Percentiles rank a stretch among this genome's conserved stretches.
Evolutionary conservation across 2,329 filamentous ascomycete species (phyloP).

Genomic region (Fusarium sp.): DNA sequence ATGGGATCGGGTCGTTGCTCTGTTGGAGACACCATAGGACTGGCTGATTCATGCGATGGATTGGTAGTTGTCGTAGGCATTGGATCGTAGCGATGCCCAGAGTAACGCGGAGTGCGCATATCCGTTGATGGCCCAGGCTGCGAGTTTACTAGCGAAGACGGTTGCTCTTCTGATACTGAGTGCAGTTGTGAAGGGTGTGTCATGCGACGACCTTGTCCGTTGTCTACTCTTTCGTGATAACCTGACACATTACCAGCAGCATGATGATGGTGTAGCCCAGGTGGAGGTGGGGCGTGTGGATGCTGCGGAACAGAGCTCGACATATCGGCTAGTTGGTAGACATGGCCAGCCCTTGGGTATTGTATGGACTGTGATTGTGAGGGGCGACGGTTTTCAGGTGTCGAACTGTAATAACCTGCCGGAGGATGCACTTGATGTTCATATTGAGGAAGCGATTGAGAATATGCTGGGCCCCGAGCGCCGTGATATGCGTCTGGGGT

Average conservation of each 20-base stretch:
- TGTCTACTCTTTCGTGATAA: conserved; percentile 25
- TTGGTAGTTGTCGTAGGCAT: neutral
- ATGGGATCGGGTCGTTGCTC: conserved; percentile 38
- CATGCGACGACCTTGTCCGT: conserved; percentile 20
- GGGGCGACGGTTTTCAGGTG: conserved; percentile 23
- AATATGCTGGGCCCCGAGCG: conserved; percentile 36
- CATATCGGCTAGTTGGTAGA: conserved; percentile 30
- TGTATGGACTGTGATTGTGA: conserved; percentile 27
- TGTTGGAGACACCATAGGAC: conserved; percentile 24
- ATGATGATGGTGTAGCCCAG: conserved; percentile 22
- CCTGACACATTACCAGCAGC: neutral
- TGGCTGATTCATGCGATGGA: conserved; percentile 6
- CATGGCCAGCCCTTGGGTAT: conserved; percentile 11
- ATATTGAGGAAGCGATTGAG: conserved; percentile 46
- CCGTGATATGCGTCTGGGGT: conserved; percentile 33
- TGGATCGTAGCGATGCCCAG: conserved; percentile 15
- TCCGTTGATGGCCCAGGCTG: conserved; percentile 18
- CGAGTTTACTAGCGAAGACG: conserved; percentile 2
- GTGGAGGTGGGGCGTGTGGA: conserved; percentile 30
- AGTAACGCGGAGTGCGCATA: neutral
- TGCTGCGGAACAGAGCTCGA: conserved; percentile 26
- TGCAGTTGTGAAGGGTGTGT: conserved; percentile 13
- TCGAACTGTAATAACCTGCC: conserved; percentile 36
- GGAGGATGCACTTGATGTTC: conserved; percentile 44
- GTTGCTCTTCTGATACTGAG: conserved; percentile 10